These are phyloP conservation scores for Hyphopichia fennica DNA, from an alignment of 1,139 yeast genomes.

Conservation along the genomic window DNA sequence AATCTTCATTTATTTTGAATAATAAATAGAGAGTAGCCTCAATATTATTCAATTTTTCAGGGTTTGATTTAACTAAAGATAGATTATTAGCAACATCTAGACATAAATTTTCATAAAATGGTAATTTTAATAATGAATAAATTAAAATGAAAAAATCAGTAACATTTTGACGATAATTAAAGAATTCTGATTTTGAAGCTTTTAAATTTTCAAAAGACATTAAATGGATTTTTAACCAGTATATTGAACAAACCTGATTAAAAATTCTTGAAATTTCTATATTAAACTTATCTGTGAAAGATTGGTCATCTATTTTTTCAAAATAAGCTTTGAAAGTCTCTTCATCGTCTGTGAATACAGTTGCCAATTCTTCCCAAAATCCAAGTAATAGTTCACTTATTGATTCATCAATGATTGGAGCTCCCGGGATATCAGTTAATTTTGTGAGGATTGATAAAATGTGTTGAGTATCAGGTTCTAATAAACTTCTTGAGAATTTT, in stretches of 20 bases:
- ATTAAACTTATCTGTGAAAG: constrained; percentile 19
- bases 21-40: constrained; percentile 73
- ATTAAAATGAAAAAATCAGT: constrained; percentile 73
- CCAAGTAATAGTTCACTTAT: constrained; percentile 67
- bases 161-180: constrained; percentile 67
- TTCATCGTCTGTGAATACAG: constrained; percentile 57
- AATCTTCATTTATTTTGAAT: constrained; percentile 52
- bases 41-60: constrained; percentile 30
- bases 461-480: constrained; percentile 34
- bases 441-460: constrained; percentile 52
- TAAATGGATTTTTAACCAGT: constrained; percentile 62
- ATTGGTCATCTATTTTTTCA: constrained; percentile 19
- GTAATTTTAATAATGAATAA: constrained; percentile 62
- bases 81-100: constrained; percentile 28
- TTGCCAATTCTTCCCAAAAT: constrained; percentile 80
- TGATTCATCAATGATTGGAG: constrained; percentile 66
- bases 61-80: constrained; percentile 12
- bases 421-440: constrained; percentile 60
- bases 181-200: constrained; percentile 49
- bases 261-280: constrained; percentile 36
- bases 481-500: constrained; percentile 46
- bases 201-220: constrained; percentile 16
- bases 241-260: constrained; percentile 48
- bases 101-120: constrained; percentile 51
- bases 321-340: constrained; percentile 38